Percentiles rank a stretch among this genome's conserved stretches.
phyloP scores from a whole-genome alignment of 768 basidiomycete genomes.

The Exsudoporus frostii region DNA sequence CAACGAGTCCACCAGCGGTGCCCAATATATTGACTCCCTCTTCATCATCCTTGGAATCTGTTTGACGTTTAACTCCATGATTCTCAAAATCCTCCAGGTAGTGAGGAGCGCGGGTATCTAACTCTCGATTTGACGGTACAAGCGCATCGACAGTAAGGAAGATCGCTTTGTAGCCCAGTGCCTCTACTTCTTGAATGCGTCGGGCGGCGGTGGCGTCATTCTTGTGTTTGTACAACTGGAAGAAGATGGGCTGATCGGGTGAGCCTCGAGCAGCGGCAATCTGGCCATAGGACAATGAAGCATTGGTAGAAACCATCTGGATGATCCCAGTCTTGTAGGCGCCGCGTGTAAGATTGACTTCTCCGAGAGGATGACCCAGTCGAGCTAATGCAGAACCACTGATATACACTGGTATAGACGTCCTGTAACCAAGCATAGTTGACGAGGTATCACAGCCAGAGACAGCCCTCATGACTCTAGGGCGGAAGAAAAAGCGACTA shows the following conservation, averaged over 20 bases:
- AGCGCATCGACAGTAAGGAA: constrained; percentile 91
- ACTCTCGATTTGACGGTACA: constrained; percentile 77
- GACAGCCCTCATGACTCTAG: constrained; percentile 73
- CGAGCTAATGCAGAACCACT: constrained; percentile 81
- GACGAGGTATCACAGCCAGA: constrained; percentile 67
- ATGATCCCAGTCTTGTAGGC: constrained; percentile 65
- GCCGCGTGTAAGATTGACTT: constrained; percentile 76
- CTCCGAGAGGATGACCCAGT: constrained; percentile 87
- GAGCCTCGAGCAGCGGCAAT: constrained; percentile 56
- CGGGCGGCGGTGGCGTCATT: constrained; percentile 63
- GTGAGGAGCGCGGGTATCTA: constrained; percentile 63
- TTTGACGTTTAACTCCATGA: constrained; percentile 26
- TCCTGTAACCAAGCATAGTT: constrained; percentile 66
- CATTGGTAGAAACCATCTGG: constrained; percentile 82
- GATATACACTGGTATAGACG: constrained; percentile 78
- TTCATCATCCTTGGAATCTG: constrained; percentile 27
- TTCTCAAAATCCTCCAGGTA: constrained; percentile 54
- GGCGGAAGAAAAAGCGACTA: constrained; percentile 80
- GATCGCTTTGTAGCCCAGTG: constrained; percentile 80
- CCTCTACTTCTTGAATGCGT: constrained; percentile 67
- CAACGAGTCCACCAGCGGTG: constrained; percentile 64
- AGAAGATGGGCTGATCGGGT: constrained; percentile 64
- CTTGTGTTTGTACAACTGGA: constrained; percentile 83
- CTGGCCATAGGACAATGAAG: constrained; percentile 62
- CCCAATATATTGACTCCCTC: constrained; percentile 46